phyloP scores from a whole-genome alignment of 1,284 basidiomycete species.

The Thecaphora frezii region DNA sequence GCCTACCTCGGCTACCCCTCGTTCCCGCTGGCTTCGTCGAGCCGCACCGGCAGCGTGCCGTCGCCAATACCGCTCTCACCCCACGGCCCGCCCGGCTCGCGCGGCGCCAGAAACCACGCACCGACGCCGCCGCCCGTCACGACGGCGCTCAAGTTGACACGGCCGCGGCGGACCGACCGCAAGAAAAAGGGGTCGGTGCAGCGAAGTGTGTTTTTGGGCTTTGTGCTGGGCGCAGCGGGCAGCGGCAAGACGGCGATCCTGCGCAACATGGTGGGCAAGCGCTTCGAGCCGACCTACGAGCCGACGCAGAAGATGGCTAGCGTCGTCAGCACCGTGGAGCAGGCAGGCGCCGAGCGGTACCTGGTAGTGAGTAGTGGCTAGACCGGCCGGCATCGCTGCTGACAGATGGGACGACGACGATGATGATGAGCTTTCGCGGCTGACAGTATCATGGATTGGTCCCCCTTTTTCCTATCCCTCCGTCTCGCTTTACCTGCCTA shows the following conservation, averaged over 20 bases:
- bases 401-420: too few relatives aligned
- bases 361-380: constrained; percentile 62
- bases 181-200: constrained; percentile 65
- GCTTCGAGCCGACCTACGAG: constrained; percentile 67
- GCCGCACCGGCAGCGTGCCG: constrained; percentile 5
- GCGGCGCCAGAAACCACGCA: constrained; percentile 29
- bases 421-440: too few relatives aligned
- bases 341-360: constrained; percentile 91
- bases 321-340: constrained; percentile 93
- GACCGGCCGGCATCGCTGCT: too few relatives aligned
- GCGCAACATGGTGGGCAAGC: constrained; percentile 80
- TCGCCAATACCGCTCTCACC: constrained; percentile 25
- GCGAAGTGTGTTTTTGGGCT: constrained; percentile 65
- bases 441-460: too few relatives aligned
- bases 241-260: constrained; percentile 90
- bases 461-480: too few relatives aligned
- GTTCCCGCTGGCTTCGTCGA: constrained; percentile 27
- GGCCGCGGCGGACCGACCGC: constrained; percentile 70
- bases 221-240: constrained; percentile 91
- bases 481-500: too few relatives aligned
- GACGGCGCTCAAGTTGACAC: constrained; percentile 50
- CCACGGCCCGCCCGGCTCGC: constrained; percentile 17
- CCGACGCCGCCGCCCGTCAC: constrained; percentile 39
- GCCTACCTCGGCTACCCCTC: constrained; percentile 84
- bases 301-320: constrained; percentile 85